Percentiles rank a stretch among this genome's conserved stretches.
Conservation (phyloP, 176 grass and related monocot genomes). For the Canna indica region DNA sequence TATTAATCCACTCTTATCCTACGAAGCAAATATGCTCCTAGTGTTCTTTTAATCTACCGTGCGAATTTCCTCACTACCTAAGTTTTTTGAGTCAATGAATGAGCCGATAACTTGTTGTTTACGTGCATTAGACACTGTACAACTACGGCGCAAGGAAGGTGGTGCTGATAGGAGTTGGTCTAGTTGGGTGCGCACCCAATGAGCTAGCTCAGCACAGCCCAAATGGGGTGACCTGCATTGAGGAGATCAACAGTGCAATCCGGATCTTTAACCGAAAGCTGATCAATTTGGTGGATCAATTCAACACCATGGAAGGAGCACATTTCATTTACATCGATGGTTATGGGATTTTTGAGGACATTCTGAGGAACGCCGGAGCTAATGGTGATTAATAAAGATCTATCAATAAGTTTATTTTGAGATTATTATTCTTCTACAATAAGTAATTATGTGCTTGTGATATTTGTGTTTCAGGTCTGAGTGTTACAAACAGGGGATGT, state of each 20-base stretch:
- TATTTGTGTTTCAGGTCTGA: conserved; percentile 32
- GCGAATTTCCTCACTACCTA: too few species aligned
- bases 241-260: conserved; percentile 58
- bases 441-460: too few species aligned
- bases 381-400: conserved; percentile 16
- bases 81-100: too few species aligned
- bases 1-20: too few species aligned
- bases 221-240: conserved; percentile 53
- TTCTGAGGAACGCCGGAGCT: conserved; percentile 30
- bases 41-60: too few species aligned
- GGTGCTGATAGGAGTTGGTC: conserved; percentile 69
- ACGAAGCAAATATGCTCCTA: not conserved
- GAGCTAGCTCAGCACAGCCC: conserved; percentile 73
- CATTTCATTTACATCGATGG: conserved; percentile 83
- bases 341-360: conserved; percentile 63
- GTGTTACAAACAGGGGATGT: conserved; percentile 59
- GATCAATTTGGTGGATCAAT: conserved; percentile 42
- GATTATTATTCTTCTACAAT: not conserved
- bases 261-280: conserved; percentile 65
- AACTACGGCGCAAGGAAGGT: conserved; percentile 74
- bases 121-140: conserved; percentile 52
- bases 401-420: not conserved
- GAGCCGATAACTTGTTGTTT: too few species aligned
- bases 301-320: conserved; percentile 57
- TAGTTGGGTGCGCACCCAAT: conserved; percentile 75